Percentiles rank a stretch among this genome's conserved stretches.
phyloP scores from a whole-genome alignment of 192 early-diverging fungal species.

The Coemansia sp. region DNA sequence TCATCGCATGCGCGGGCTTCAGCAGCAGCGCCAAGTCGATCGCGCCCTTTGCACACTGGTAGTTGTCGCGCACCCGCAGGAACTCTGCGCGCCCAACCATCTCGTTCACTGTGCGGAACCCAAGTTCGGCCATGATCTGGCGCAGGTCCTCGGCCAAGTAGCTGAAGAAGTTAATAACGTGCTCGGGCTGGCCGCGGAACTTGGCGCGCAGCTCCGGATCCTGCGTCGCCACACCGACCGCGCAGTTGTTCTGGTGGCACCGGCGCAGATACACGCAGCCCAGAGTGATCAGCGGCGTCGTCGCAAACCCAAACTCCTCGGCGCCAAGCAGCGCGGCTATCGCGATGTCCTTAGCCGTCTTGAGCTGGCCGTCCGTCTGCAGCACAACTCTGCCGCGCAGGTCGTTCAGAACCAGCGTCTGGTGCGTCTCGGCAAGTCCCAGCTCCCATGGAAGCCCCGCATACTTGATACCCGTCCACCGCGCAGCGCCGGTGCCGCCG shows the following conservation, averaged over 20 bases:
- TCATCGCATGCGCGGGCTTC: constrained; percentile 80
- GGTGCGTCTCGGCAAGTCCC: constrained; percentile 98
- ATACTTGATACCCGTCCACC: constrained; percentile 98
- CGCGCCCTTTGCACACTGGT: constrained; percentile 78
- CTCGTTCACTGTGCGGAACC: constrained; percentile 89
- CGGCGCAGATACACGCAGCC: constrained; percentile 97
- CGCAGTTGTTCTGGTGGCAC: constrained; percentile 89
- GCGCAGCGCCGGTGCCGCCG: constrained; percentile 96
- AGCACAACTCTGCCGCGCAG: constrained; percentile 93
- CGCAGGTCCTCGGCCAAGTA: constrained; percentile 95
- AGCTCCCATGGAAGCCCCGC: constrained; percentile 99
- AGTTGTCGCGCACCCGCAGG: constrained; percentile 72
- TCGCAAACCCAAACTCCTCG: constrained; percentile 99
- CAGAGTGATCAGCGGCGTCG: constrained; percentile 94
- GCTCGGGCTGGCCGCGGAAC: constrained; percentile 93
- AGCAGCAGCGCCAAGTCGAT: constrained; percentile 86
- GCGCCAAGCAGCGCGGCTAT: constrained; percentile 97
- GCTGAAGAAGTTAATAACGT: constrained; percentile 98
- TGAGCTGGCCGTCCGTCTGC: constrained; percentile 98
- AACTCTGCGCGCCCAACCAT: constrained; percentile 95
- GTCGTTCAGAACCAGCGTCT: constrained; percentile 96
- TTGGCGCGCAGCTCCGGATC: constrained; percentile 90
- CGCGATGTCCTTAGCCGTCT: constrained; percentile 95
- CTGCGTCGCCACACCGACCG: constrained; percentile 97
- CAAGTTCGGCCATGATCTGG: constrained; percentile 90